Evolutionary conservation across 257 asterid species (phyloP), one percentile per base, ranked within the genome.

Genomic region (Salvia miltiorrhiza): DNA sequence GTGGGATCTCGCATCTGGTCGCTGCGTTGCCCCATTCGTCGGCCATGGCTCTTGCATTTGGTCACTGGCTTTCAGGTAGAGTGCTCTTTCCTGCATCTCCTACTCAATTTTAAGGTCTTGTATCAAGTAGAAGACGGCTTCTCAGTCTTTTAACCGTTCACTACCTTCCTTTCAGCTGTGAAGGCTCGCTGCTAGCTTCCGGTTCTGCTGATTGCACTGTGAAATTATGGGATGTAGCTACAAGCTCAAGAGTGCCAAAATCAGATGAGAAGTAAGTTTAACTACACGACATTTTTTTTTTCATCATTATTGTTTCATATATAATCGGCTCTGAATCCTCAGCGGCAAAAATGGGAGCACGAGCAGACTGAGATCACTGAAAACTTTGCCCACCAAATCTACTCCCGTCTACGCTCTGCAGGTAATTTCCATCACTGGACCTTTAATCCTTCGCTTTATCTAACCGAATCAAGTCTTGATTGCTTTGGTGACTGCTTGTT

Each of bases 191-290:
- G 56, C 90, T 94, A 55, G 99, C 99, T 70, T 94, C 99, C 35
- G 99, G 99, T 62, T 94, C 99, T 72, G 99, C 99, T 26, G 99
- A 94, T 79, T 83, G 93, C 87, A 87, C 99, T 26, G 99, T 94
- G 52, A 94, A 94, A 76, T 65, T 94, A 77, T 94, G 99, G 99
- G 99, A 94, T 79, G 99, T 87, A 19, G 78, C 93, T 53, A 79
- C 96, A 20, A 89, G 97, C 80, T 78, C 95, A 60, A 94, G 81
- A 81, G 65, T 78, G 50, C 70, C 84, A 28, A 92, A 87, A 76
- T 65, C 77, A 4, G 99, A 94, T 40, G 99, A 94, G 52, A 89
- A 39, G 98, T 90, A 81, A 79, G 96, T 53, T 5, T 23, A 26
- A 26, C 24, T 14, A 55, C 21, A 12, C 6, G 13, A 55, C 10